Evolutionary conservation across 257 asterid species (phyloP), one percentile per base, ranked within the genome.

Genomic region (Galeopsis tetrahit): DNA sequence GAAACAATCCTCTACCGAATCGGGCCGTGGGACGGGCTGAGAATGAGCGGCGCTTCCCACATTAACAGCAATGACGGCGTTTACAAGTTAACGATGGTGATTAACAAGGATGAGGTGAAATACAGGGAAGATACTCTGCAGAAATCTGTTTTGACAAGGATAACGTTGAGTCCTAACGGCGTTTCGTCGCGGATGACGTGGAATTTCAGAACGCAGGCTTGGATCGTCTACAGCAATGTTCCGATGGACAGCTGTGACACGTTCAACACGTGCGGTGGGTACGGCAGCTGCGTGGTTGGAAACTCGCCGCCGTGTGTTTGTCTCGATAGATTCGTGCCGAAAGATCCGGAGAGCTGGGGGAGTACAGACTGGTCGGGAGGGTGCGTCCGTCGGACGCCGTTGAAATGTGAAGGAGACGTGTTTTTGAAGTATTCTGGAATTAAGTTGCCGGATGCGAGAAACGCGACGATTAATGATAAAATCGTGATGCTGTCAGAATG

Each of bases 401-500:
- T 79, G 75, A 56, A 10, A n/a, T 83, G 82, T 49, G 11, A 2
- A 3, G 38, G 35, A 3, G 68, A 63, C 15, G 68, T 39, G 35
- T 63, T 63, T 9, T 15, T 39, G 35, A 63, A 38, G 52, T 63
- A 63, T 6, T 7, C 32, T 1, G 35, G 68, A 7, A 39, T 63
- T 1, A 63, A 63, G 39, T 14, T 63, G 15, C 88, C 88, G 0
- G 85, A 85, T 48, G 7, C 84, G 0, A 11, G 71, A 59, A 40
- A 55, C 38, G 74, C 79, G 1, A 44, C 82, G 80, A 53, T 67
- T n/a, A 4, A 21, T 53, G 66, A 77, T 6, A 17, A 17, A n/a
- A 74, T 35, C 4, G 56, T 77, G 34, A 55, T 48, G 2, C 79
- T 79, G 1, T 79, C 66, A 7, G 91, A 82, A 14, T 83, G 91